phyloP scores from a whole-genome alignment of 257 asterid species.

The Cinchona pubescens region DNA sequence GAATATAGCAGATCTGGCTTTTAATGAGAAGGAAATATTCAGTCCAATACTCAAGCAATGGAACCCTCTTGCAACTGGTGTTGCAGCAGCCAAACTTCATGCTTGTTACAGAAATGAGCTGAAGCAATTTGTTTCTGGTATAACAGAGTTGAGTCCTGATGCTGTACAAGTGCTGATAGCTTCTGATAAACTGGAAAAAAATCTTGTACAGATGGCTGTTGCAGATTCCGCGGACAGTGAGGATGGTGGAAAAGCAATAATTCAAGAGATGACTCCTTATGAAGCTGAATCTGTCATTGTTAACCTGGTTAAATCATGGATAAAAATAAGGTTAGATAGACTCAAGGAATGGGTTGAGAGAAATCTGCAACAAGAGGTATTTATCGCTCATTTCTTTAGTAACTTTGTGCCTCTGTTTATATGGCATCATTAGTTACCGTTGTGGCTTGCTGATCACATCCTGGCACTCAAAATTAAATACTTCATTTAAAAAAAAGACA shows the following conservation, averaged over 20 bases:
- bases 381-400: slow-evolving; percentile 10
- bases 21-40: slow-evolving; percentile 85
- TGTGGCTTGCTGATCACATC: not conserved
- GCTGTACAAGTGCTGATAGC: slow-evolving; percentile 85
- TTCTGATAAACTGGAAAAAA: slow-evolving; percentile 84
- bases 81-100: slow-evolving; percentile 91
- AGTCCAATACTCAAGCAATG: slow-evolving; percentile 75
- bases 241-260: slow-evolving; percentile 92
- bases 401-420: not conserved
- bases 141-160: slow-evolving; percentile 83
- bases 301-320: slow-evolving; percentile 78
- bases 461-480: not conserved
- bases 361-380: slow-evolving; percentile 82
- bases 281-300: slow-evolving; percentile 79
- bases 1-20: slow-evolving; percentile 66
- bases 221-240: slow-evolving; percentile 85
- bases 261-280: slow-evolving; percentile 90
- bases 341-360: slow-evolving; percentile 84
- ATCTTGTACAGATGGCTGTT: slow-evolving; percentile 90
- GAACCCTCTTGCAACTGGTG: slow-evolving; percentile 87
- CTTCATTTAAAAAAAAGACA: not conserved
- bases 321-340: slow-evolving; percentile 67
- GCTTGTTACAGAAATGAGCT: slow-evolving; percentile 76
- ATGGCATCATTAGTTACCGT: not conserved
- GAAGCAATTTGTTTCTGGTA: slow-evolving; percentile 56